Conservation (phyloP, 257 asterid genomes). For the Nicotiana obtusifolia region DNA sequence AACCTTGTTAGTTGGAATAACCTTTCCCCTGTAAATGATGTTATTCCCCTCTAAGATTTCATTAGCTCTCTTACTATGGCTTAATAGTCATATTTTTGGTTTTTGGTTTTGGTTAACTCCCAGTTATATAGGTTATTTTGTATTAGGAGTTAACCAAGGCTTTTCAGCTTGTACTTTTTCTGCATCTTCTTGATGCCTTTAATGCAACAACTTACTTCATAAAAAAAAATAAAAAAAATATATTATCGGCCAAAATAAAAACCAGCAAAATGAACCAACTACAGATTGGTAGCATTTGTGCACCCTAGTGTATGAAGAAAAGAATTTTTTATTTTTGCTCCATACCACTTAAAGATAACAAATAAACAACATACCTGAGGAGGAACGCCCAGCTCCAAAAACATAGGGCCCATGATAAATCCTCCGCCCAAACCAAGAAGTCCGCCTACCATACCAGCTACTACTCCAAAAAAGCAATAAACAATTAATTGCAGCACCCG, state of each 20-base stretch:
- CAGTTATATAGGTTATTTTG: no score
- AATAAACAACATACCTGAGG: slow-evolving; percentile 49
- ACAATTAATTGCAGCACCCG: slow-evolving; percentile 50
- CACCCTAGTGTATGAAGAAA: neutral
- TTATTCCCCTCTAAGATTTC: no score
- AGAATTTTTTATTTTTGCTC: neutral
- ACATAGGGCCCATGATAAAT: slow-evolving; percentile 57
- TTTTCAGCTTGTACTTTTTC: no score
- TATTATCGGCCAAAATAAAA: neutral
- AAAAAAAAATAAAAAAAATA: no score
- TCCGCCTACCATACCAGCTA: slow-evolving; percentile 95
- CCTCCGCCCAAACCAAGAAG: slow-evolving; percentile 98
- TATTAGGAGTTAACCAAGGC: no score
- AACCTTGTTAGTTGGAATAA: no score
- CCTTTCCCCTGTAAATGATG: no score
- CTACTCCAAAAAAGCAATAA: slow-evolving; percentile 65
- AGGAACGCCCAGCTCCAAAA: slow-evolving; percentile 50
- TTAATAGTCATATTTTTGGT: no score
- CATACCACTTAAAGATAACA: neutral
- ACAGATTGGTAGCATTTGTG: neutral
- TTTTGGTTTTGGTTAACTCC: no score
- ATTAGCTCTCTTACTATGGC: no score
- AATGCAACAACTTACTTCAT: no score
- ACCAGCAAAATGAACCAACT: neutral
- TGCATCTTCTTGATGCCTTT: no score